Percentiles rank a stretch among this genome's conserved stretches.
These are phyloP conservation scores for Catharanthus roseus DNA, from an alignment of 257 asterid species.

Conservation along the genomic window DNA sequence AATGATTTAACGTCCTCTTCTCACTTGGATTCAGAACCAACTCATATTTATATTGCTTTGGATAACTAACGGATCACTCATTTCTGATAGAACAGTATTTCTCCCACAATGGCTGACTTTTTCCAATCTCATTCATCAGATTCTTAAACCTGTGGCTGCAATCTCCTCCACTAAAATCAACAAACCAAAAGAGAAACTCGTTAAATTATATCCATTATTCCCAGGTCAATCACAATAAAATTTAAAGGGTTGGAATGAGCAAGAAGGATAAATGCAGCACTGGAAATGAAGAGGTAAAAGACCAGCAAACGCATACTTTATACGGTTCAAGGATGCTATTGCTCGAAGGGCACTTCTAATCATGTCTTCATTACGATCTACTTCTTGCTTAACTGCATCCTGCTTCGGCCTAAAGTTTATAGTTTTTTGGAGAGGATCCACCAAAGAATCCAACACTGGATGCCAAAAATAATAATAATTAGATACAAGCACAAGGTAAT, in stretches of 20 bases:
- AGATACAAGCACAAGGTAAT: not conserved
- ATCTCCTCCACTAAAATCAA: conserved; percentile 82
- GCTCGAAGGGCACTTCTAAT: conserved; percentile 92
- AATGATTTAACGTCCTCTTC: not conserved
- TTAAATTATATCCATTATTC: not conserved
- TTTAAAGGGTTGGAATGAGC: not conserved
- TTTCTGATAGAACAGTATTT: conserved; percentile 82
- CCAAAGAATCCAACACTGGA: conserved; percentile 91
- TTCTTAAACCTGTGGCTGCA: conserved; percentile 93
- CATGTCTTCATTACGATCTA: conserved; percentile 99
- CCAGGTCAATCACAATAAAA: not conserved
- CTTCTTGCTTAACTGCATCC: conserved; percentile 98
- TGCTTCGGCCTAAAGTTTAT: conserved; percentile 82
- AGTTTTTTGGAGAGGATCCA: conserved; percentile 90
- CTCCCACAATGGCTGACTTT: conserved; percentile 61
- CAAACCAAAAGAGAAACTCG: not conserved
- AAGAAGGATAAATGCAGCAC: not conserved
- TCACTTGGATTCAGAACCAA: not conserved
- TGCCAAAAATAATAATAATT: conserved; percentile 8
- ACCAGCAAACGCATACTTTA: conserved; percentile 43
- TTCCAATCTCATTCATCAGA: conserved; percentile 73
- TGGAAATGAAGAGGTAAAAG: not conserved
- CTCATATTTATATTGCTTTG: not conserved
- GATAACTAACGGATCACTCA: conserved; percentile 39
- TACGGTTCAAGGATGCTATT: conserved; percentile 86